These are phyloP conservation scores for Aspergillus puulaauensis DNA, from an alignment of 2,329 filamentous ascomycete species.

Conservation along the genomic window DNA sequence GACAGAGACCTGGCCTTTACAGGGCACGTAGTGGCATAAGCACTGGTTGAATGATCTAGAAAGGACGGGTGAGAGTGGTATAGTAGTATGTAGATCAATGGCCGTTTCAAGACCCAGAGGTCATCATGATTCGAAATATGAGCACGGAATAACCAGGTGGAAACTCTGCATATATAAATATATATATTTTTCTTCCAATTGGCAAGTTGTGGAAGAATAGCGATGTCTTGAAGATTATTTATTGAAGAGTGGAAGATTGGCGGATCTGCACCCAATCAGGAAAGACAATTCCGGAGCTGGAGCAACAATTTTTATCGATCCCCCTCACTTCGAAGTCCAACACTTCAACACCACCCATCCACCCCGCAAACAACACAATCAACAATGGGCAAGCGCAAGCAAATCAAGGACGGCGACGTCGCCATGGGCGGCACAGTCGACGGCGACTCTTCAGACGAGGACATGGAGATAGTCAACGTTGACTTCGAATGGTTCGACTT, in stretches of 20 bases:
- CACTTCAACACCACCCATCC: not conserved
- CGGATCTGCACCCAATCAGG: slow-evolving; percentile 2
- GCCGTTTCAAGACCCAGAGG: not conserved
- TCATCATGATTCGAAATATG: too few species aligned
- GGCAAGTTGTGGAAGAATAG: not conserved
- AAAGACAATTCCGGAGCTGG: not conserved
- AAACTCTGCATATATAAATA: too few species aligned
- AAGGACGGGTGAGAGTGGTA: not conserved
- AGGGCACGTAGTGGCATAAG: too few species aligned
- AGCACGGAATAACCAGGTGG: too few species aligned
- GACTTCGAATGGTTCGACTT: slow-evolving; percentile 99
- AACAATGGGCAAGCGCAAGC: slow-evolving; percentile 55
- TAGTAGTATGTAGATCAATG: not conserved
- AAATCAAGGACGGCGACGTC: slow-evolving; percentile 46
- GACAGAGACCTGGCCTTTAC: too few species aligned
- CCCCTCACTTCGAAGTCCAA: not conserved
- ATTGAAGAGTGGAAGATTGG: not conserved
- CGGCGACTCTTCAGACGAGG: slow-evolving; percentile 52
- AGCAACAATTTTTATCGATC: slow-evolving; percentile 4
- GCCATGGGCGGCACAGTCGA: slow-evolving; percentile 40
- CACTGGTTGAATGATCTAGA: too few species aligned
- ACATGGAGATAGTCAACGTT: slow-evolving; percentile 88
- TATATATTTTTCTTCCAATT: not conserved
- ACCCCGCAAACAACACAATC: slow-evolving; percentile 16
- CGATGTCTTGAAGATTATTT: too few species aligned